Conservation (phyloP, 768 basidiomycete species). For the Tephrocybe sp. region DNA sequence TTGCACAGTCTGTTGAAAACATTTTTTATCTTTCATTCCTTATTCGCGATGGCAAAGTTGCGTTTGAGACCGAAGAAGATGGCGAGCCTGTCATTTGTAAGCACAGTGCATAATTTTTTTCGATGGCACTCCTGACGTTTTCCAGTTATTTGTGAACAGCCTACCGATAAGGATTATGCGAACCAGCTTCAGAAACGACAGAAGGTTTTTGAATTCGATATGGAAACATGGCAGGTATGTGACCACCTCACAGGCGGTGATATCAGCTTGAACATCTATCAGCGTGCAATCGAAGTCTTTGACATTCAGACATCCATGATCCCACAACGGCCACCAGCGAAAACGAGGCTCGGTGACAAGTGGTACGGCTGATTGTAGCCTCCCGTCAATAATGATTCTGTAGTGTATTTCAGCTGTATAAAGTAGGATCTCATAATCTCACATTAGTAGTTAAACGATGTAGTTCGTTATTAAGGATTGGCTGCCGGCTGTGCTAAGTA, state of each 20-base stretch:
- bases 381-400: background rate
- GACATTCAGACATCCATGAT: constrained; percentile 74
- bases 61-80: constrained; percentile 62
- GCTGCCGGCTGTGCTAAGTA: too few species aligned
- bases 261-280: background rate
- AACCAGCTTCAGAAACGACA: constrained; percentile 73
- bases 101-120: too few species aligned
- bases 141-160: constrained; percentile 61
- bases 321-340: constrained; percentile 65
- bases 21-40: constrained; percentile 94
- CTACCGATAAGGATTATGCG: constrained; percentile 59
- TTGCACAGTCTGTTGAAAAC: constrained; percentile 95
- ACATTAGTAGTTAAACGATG: too few species aligned
- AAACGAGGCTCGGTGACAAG: constrained; percentile 55
- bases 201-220: constrained; percentile 88
- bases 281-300: constrained; percentile 89
- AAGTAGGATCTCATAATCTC: background rate
- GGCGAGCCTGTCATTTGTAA: constrained; percentile 77
- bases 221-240: constrained; percentile 82
- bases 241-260: background rate
- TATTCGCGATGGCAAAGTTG: constrained; percentile 80
- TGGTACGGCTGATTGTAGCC: constrained; percentile 62
- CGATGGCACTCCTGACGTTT: background rate
- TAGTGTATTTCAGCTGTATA: background rate
- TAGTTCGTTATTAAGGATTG: too few species aligned